Evolutionary conservation across 257 asterid genomes (phyloP), one percentile per base, ranked within the genome.

Genomic region (Schizonepeta tenuifolia): DNA sequence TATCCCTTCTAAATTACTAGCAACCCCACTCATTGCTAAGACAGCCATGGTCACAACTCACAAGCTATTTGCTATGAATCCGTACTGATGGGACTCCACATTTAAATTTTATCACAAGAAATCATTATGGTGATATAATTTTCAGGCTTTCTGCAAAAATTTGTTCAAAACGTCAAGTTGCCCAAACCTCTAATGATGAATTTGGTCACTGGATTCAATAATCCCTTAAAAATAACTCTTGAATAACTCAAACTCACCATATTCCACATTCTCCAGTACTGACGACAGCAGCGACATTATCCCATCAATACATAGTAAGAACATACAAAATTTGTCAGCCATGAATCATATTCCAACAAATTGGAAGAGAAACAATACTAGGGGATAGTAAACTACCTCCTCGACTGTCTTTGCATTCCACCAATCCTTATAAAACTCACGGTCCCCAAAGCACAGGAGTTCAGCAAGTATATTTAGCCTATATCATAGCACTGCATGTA

Each of bases 221-320:
- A 64, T 47, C 68, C 14, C n/a, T 44, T 55, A 66, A 13, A 67
- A 60, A 47, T 55, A 56, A 76, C 59, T 41, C 24, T 20, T 20
- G 60, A 78, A 62, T 8, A 67, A 56, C 55, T 47, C 13, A 58
- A 44, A 43, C 26, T 75, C 84, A 95, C 99, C 98, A 95, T 88
- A 79, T 95, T 92, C 99, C 99, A 95, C 97, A 90, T 87, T 83
- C 99, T 90, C 99, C 99, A 95, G 72, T 95, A 95, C 99, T 95
- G 90, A 70, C 70, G 63, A 73, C 55, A 74, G 81, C 80, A 78
- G 78, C 87, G 56, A 53, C 77, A 64, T 70, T 38, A 69, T 33
- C 69, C 74, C 73, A 75, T 59, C 82, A 76, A 69, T 41, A 33
- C 58, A 71, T 40, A 43, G 24, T 58, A 79, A 69, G 49, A 77